Conservation (phyloP, 371 early-diverging fungal species). For the Catenaria anguillulae region DNA sequence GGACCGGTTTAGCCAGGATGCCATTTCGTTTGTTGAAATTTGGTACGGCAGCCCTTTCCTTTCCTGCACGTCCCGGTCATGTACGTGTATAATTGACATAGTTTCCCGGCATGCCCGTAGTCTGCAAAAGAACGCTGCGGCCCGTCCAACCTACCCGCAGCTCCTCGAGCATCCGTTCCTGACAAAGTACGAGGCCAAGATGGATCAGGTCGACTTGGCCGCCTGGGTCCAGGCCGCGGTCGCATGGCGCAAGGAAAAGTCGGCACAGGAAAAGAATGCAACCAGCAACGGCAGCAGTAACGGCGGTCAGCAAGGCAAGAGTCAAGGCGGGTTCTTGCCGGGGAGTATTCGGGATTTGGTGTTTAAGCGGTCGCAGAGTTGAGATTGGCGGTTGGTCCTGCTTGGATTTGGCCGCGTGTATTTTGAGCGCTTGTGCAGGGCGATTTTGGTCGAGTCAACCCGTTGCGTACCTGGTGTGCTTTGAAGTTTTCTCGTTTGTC, state of each 20-base stretch:
- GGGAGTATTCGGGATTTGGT: not conserved
- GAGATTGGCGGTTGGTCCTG: too few species aligned
- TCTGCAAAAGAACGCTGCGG: slow-evolving; percentile 42
- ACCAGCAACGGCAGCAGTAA: too few species aligned
- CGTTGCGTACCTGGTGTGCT: too few species aligned
- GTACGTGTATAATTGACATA: slow-evolving; percentile 32
- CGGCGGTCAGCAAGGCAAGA: not conserved
- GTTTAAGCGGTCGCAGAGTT: too few species aligned
- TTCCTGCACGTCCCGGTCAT: not conserved
- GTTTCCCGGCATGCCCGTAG: not conserved
- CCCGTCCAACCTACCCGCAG: slow-evolving; percentile 52
- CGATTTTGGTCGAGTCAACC: too few species aligned
- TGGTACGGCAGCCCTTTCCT: slow-evolving; percentile 49
- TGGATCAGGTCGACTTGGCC: slow-evolving; percentile 58
- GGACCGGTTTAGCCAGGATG: slow-evolving; percentile 50
- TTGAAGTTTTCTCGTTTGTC: too few species aligned
- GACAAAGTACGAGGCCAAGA: slow-evolving; percentile 28
- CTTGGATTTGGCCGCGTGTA: too few species aligned
- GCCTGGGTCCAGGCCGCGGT: slow-evolving; percentile 44
- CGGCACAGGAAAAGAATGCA: not conserved
- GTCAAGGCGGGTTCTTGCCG: not conserved
- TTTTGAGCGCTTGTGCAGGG: too few species aligned
- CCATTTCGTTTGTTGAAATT: slow-evolving; percentile 56
- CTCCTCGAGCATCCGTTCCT: slow-evolving; percentile 66
- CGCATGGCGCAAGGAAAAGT: not conserved